Conservation (phyloP, 2,329 filamentous ascomycete species). For the Fusarium bulbicola region DNA sequence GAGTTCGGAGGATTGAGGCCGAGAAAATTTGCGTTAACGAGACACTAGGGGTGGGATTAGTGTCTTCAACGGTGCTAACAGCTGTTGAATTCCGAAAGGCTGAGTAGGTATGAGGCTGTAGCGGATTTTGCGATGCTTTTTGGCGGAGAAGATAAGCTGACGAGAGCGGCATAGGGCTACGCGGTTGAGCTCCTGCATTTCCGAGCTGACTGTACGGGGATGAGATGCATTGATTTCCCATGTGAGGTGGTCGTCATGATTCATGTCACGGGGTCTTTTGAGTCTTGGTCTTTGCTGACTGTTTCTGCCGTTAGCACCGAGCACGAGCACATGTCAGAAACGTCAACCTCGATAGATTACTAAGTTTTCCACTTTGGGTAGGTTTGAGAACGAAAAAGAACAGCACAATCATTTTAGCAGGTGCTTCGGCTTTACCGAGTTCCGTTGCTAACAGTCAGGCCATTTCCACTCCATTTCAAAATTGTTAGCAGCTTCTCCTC, state of each 20-base stretch:
- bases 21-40: slow-evolving; percentile 40
- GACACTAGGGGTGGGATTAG: slow-evolving; percentile 32
- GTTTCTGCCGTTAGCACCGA: slow-evolving; percentile 1
- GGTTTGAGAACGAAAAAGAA: not conserved
- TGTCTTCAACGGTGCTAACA: not conserved
- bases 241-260: slow-evolving; percentile 11
- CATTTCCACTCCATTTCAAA: not conserved
- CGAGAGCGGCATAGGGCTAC: not conserved
- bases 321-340: slow-evolving; percentile 34
- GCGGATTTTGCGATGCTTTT: not conserved
- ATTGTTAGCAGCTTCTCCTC: slow-evolving; percentile 10
- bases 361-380: not conserved
- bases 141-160: not conserved
- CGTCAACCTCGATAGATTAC: not conserved
- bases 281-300: slow-evolving; percentile 5
- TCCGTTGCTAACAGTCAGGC: not conserved
- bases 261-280: slow-evolving; percentile 25
- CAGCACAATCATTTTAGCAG: not conserved
- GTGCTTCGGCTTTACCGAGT: slow-evolving; percentile 1
- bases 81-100: not conserved
- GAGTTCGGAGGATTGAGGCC: slow-evolving; percentile 1
- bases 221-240: not conserved
- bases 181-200: not conserved
- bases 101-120: not conserved
- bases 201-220: not conserved